These are phyloP conservation scores for Phaffia australis DNA, from an alignment of 768 basidiomycete species.

Conservation along the genomic window DNA sequence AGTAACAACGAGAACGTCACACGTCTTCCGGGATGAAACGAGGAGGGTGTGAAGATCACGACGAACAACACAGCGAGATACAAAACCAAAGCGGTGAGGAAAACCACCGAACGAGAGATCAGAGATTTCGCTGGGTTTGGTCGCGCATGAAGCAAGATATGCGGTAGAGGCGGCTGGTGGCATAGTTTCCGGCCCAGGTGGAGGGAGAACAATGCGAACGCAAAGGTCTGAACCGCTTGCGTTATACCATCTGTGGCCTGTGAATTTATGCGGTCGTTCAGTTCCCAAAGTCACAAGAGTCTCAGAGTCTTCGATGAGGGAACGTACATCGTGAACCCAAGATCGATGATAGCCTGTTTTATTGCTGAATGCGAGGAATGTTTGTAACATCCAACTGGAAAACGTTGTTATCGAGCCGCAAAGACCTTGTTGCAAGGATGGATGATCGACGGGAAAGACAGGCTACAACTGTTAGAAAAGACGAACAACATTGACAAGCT, in stretches of 20 bases:
- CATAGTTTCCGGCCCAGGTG: conserved; percentile 61
- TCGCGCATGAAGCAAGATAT: conserved; percentile 27
- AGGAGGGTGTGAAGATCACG: conserved; percentile 60
- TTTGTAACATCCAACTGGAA: conserved; percentile 84
- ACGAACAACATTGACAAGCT: too few species aligned
- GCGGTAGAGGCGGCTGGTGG: conserved; percentile 35
- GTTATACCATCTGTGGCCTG: conserved; percentile 82
- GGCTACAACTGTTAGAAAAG: neutral
- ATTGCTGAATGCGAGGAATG: conserved; percentile 79
- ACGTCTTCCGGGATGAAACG: conserved; percentile 52
- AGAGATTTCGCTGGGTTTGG: conserved; percentile 31
- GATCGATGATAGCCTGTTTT: conserved; percentile 44
- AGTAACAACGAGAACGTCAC: conserved; percentile 81
- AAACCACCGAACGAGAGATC: conserved; percentile 44
- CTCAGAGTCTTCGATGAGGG: neutral
- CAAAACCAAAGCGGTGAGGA: conserved; percentile 49
- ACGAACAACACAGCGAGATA: conserved; percentile 67
- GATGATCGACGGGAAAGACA: conserved; percentile 45
- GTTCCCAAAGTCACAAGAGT: neutral
- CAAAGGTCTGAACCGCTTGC: conserved; percentile 66
- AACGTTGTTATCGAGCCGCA: conserved; percentile 96
- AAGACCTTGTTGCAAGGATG: conserved; percentile 78
- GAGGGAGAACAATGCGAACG: conserved; percentile 64
- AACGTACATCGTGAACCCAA: conserved; percentile 61
- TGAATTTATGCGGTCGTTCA: neutral